Conservation (phyloP, 768 basidiomycete genomes). For the Boletellus sp. region DNA sequence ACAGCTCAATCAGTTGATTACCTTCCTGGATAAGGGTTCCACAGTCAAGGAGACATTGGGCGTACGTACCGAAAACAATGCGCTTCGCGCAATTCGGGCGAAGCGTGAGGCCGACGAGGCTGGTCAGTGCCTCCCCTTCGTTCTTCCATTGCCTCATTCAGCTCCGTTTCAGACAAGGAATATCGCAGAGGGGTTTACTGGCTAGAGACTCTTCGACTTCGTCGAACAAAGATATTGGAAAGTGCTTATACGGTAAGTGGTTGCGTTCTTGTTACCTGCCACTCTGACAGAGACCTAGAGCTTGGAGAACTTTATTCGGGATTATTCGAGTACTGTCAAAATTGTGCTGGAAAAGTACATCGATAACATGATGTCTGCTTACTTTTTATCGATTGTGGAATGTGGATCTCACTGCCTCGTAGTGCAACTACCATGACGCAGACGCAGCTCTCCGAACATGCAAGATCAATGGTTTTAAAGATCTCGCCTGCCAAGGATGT, state of each 20-base stretch:
- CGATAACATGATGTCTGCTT: conserved; percentile 64
- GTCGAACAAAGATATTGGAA: conserved; percentile 77
- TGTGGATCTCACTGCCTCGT: conserved; percentile 1
- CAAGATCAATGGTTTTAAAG: conserved; percentile 54
- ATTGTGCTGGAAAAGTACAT: conserved; percentile 65
- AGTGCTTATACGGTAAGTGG: conserved; percentile 68
- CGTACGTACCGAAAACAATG: conserved; percentile 55
- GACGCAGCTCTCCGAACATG: conserved; percentile 67
- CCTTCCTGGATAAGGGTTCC: conserved; percentile 76
- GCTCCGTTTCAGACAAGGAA: conserved; percentile 63
- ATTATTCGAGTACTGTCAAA: conserved; percentile 64
- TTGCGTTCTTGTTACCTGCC: neutral
- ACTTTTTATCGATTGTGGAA: neutral
- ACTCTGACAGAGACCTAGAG: conserved; percentile 47
- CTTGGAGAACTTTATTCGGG: conserved; percentile 73
- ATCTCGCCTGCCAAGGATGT: conserved; percentile 74
- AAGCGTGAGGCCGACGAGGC: conserved; percentile 93
- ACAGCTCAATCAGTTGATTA: conserved; percentile 82
- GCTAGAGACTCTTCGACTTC: conserved; percentile 85
- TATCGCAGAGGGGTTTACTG: conserved; percentile 88
- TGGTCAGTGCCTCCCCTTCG: conserved; percentile 42
- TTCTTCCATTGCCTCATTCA: conserved; percentile 1
- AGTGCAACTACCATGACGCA: conserved; percentile 79
- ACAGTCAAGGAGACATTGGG: conserved; percentile 58
- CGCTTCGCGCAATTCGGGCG: conserved; percentile 72